These are phyloP conservation scores for Melastoma malabathricum DNA, from an alignment of 345 rosid species.

Conservation along the genomic window DNA sequence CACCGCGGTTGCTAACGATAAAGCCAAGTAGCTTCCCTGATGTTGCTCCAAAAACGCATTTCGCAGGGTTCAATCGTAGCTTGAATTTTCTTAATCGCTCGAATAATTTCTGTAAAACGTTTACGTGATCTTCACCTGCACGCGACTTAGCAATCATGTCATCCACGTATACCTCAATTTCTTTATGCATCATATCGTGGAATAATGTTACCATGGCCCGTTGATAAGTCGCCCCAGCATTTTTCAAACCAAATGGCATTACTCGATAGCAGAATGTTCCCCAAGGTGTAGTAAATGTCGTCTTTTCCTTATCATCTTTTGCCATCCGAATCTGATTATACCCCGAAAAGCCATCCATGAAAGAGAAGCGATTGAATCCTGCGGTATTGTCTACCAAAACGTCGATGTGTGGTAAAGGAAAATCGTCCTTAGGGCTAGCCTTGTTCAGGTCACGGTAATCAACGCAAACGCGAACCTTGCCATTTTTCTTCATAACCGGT, in stretches of 20 bases:
- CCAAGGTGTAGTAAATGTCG: background rate
- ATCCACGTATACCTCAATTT: background rate
- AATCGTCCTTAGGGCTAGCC: slow-evolving; percentile 5
- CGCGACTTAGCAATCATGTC: slow-evolving; percentile 3
- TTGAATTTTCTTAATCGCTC: background rate
- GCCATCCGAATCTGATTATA: background rate
- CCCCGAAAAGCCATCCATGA: background rate
- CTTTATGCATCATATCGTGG: slow-evolving; percentile 6
- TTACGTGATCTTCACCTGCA: background rate
- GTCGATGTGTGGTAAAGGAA: background rate
- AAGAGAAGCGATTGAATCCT: background rate
- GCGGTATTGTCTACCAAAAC: background rate
- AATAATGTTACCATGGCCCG: background rate
- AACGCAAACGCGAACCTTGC: background rate
- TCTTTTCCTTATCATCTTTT: background rate
- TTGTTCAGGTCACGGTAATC: slow-evolving; percentile 2
- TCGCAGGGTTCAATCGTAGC: background rate
- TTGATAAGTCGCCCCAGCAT: slow-evolving; percentile 1
- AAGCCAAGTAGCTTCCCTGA: background rate
- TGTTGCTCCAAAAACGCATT: background rate
- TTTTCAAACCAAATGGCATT: slow-evolving; percentile 2
- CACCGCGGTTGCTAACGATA: background rate
- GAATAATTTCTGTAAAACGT: background rate
- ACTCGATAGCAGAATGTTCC: slow-evolving; percentile 2
- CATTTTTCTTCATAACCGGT: background rate